Base-by-base conservation (phyloP, 345 rosid species). In the Brassica nigra region DNA sequence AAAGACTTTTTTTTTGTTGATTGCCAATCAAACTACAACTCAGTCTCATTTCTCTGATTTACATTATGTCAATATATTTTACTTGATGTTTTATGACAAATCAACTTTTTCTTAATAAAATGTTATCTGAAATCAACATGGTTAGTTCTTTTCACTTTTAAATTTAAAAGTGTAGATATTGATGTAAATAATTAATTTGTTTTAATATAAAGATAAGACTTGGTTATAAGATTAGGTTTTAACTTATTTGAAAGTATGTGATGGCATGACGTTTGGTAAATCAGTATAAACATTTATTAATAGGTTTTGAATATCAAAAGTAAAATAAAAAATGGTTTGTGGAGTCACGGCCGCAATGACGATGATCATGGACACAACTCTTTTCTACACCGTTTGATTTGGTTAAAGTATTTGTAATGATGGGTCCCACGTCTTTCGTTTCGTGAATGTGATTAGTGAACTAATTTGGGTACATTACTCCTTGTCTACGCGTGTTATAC, bases 331-430 rank as follows among this genome's bases (percentile, higher is more conserved):
- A 37, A 18, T 42, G 44, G 62, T n/a, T 68, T 49, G 33, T 73
- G 69, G 68, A 73, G 78, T 58, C 88, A 84, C 83, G 47, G 65
- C 57, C 66, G 5, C 4, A 75, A 70, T 74, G 85, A 74, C 20
- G 76, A 74, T 28, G 78, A 81, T 81, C 86, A 73, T 83, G 85
- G 86, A 82, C 88, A 78, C 80, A 65, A 76, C 67, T 78, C 42
- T 66, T 81, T 70, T 80, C 62, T 77, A 23, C 83, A 66, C 83
- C 79, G 54, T 80, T 18, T 62, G 77, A 87, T 87, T 78, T 34
- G 86, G 42, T 67, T 39, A 63, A 82, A 67, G 47, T 34, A 39
- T 62, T 83, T 42, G 61, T 66, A 79, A 14, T 5, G 14, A 20
- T 33, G 87, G 87, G 62, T 77, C 90, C 87, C 74, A 76, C 80